These are phyloP conservation scores for Sporisorium exsertum DNA, from an alignment of 1,284 basidiomycete species.

Conservation along the genomic window DNA sequence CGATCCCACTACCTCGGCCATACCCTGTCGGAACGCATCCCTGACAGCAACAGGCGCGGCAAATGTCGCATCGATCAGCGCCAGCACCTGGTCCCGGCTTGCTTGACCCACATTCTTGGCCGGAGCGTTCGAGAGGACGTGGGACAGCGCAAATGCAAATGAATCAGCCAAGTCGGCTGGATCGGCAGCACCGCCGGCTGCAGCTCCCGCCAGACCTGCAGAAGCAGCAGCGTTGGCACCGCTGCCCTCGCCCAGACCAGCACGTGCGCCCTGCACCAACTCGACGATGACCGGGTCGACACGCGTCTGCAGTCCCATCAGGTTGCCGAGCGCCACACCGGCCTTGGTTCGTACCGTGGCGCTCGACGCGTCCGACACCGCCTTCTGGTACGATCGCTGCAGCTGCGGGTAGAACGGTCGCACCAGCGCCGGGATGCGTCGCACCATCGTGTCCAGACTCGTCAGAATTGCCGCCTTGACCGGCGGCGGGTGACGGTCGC, in stretches of 20 bases:
- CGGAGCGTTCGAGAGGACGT: conserved; percentile 78
- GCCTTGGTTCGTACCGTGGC: conserved; percentile 84
- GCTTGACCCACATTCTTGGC: conserved; percentile 82
- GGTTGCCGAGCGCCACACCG: conserved; percentile 84
- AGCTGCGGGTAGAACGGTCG: conserved; percentile 99
- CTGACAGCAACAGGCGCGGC: conserved; percentile 65
- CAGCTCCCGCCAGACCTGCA: conserved; percentile 32
- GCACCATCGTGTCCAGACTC: conserved; percentile 63
- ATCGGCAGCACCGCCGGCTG: conserved; percentile 23
- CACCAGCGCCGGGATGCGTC: conserved; percentile 84
- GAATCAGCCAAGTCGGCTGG: conserved; percentile 73
- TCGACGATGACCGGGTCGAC: conserved; percentile 83
- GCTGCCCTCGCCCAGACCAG: conserved; percentile 72
- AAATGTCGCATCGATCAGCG: conserved; percentile 84
- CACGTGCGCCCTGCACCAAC: conserved; percentile 73
- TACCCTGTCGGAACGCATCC: conserved; percentile 76
- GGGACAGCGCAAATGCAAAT: conserved; percentile 80
- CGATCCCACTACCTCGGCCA: conserved; percentile 77
- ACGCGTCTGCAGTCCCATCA: conserved; percentile 79
- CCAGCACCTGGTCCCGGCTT: conserved; percentile 78
- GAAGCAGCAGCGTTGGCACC: conserved; percentile 7
- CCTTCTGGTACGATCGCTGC: conserved; percentile 96
- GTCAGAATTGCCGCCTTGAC: conserved; percentile 67
- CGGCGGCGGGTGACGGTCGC: conserved; percentile 65
- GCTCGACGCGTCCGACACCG: conserved; percentile 83